Conservation (phyloP, 1,139 yeast species). For the Sugiyamaella japonica region DNA sequence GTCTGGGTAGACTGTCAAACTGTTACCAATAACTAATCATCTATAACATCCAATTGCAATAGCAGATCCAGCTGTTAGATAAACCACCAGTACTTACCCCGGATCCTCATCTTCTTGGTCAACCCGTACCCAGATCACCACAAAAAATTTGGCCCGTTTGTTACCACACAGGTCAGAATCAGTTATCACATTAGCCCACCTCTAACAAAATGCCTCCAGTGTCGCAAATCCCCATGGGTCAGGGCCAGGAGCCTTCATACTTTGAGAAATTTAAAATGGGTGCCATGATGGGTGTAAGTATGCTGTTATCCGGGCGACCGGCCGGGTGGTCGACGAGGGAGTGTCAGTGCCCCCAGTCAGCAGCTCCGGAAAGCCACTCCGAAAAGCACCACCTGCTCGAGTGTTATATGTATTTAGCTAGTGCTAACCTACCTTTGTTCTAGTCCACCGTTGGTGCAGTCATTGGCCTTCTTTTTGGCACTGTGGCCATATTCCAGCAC, state of each 20-base stretch:
- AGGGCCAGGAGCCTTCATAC: slow-evolving; percentile 74
- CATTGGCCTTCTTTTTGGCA: slow-evolving; percentile 92
- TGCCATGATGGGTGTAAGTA: slow-evolving; percentile 79
- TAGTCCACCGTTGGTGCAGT: slow-evolving; percentile 89
- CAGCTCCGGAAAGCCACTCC: too few species aligned
- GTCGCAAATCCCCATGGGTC: slow-evolving; percentile 68
- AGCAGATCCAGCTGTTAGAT: too few species aligned
- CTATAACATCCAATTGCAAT: too few species aligned
- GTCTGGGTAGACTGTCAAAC: too few species aligned
- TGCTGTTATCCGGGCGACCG: background rate
- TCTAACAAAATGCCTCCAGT: slow-evolving; percentile 72
- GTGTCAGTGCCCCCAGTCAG: too few species aligned
- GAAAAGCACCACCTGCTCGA: too few species aligned
- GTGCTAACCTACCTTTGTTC: background rate
- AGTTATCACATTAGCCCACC: background rate
- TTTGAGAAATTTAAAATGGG: slow-evolving; percentile 99
- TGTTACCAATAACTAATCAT: too few species aligned
- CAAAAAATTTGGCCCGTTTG: background rate
- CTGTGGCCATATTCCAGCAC: slow-evolving; percentile 82
- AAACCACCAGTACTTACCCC: too few species aligned
- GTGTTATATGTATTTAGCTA: background rate
- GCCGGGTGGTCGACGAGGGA: too few species aligned
- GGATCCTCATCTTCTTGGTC: background rate
- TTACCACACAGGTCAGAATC: background rate
- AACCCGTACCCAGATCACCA: background rate